A percentile compares a stretch with the other conserved stretches of the same genome.
phyloP scores from a whole-genome alignment of 208 protist genomes.

The Wallacemonas collosoma region DNA sequence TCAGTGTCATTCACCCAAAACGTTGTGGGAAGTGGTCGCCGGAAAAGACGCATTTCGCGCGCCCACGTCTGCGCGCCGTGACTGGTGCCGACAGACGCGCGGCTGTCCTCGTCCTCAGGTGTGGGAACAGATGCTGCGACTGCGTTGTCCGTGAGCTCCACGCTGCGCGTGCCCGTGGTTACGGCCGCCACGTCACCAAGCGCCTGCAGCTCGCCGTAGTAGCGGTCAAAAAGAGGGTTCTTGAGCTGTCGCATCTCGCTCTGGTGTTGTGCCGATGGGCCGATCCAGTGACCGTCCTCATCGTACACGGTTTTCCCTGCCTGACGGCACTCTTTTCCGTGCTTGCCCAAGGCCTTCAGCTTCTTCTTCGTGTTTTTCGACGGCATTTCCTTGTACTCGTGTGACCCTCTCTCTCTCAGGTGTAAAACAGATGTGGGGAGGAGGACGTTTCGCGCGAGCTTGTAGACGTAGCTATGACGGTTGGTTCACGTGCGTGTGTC shows the following conservation, averaged over 20 bases:
- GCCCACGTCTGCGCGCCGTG: constrained; percentile 35
- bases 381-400: constrained; percentile 19
- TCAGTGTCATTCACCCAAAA: constrained; percentile 89
- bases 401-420: neutral
- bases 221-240: constrained; percentile 62
- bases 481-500: too few relatives aligned
- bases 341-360: constrained; percentile 73
- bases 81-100: neutral
- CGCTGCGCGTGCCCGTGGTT: constrained; percentile 16
- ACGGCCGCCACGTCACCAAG: constrained; percentile 35
- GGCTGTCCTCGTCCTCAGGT: neutral
- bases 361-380: constrained; percentile 53
- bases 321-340: constrained; percentile 44
- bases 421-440: neutral
- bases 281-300: constrained; percentile 75
- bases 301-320: constrained; percentile 48
- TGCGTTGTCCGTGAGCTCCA: neutral
- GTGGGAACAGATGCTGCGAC: too few relatives aligned
- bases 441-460: too few relatives aligned
- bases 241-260: constrained; percentile 48
- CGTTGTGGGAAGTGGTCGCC: constrained; percentile 72
- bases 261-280: constrained; percentile 40
- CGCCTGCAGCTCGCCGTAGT: constrained; percentile 75
- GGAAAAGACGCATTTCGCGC: constrained; percentile 69
- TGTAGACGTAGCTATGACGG: too few relatives aligned